Conservation (phyloP, 73 alveolate species). For the Stentor coeruleus region DNA sequence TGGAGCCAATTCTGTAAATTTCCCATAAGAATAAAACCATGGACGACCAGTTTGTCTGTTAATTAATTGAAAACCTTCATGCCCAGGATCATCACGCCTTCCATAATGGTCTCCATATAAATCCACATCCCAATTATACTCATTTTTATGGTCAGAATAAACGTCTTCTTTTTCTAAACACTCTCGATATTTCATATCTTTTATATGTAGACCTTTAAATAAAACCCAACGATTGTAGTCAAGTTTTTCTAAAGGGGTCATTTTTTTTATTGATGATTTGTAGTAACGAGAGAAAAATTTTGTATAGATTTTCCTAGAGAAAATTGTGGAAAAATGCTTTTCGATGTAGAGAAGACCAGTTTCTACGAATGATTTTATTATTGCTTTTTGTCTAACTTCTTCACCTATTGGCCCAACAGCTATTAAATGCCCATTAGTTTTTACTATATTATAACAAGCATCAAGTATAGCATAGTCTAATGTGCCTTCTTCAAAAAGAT, state of each 20-base stretch:
- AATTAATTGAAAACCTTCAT: not conserved
- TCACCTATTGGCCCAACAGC: constrained; percentile 9
- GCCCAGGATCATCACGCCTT: not conserved
- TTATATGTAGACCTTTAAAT: not conserved
- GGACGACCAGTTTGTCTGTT: not conserved
- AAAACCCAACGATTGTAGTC: not conserved
- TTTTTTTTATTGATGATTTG: not conserved
- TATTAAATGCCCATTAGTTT: not conserved
- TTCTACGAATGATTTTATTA: not conserved
- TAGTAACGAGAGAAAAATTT: not conserved
- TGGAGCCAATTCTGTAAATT: not conserved
- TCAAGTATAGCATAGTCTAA: not conserved
- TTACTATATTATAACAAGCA: not conserved
- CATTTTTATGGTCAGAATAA: not conserved
- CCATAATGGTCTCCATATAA: not conserved
- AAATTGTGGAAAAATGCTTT: not conserved
- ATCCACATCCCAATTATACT: not conserved
- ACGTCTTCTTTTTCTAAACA: not conserved
- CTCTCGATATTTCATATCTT: not conserved
- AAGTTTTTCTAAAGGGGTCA: not conserved
- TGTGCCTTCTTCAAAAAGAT: constrained; percentile 8
- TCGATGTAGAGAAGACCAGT: not conserved
- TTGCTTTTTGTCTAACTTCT: constrained; percentile 17
- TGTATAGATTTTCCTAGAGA: not conserved
- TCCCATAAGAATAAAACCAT: not conserved